Evolutionary conservation across 2,329 filamentous ascomycete species (phyloP).

Genomic region (Pseudodiploospora longispora): DNA sequence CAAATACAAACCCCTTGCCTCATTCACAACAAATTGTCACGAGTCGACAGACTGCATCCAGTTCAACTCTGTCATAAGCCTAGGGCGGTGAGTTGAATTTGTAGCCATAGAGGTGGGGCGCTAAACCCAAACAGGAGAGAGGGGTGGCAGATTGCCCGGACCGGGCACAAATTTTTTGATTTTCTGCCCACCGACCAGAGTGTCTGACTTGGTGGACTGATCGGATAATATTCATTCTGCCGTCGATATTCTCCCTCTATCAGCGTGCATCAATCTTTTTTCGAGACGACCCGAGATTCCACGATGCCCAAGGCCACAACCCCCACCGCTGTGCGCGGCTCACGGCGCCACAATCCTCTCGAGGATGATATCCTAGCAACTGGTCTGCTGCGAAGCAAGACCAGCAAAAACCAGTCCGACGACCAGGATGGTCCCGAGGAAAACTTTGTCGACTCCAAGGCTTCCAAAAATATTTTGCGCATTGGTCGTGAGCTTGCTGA

Average conservation of each 20-base stretch:
- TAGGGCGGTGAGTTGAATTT: constrained; percentile 24
- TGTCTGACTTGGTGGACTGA: background rate
- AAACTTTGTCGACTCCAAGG: constrained; percentile 76
- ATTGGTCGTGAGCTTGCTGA: constrained; percentile 84
- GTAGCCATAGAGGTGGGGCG: constrained; percentile 3
- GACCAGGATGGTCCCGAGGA: constrained; percentile 54
- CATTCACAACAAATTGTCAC: too few relatives aligned
- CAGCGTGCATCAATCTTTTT: too few relatives aligned
- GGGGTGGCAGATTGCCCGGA: constrained; percentile 35
- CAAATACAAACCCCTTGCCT: too few relatives aligned
- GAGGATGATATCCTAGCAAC: constrained; percentile 76
- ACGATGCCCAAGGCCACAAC: constrained; percentile 74
- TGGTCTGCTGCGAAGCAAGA: constrained; percentile 63
- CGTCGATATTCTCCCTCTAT: too few relatives aligned
- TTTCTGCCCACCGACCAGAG: constrained; percentile 18
- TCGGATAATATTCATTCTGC: too few relatives aligned
- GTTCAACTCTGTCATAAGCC: background rate
- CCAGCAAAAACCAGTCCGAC: constrained; percentile 62
- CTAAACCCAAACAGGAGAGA: constrained; percentile 22
- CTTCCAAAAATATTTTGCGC: constrained; percentile 79
- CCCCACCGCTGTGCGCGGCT: constrained; percentile 46
- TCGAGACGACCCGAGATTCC: background rate
- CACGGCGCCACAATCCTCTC: constrained; percentile 79
- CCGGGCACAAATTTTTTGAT: constrained; percentile 30
- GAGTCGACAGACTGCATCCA: too few relatives aligned